Conservation (phyloP, 1,139 yeast species). For the Yamadazyma spencermartinsiae region DNA sequence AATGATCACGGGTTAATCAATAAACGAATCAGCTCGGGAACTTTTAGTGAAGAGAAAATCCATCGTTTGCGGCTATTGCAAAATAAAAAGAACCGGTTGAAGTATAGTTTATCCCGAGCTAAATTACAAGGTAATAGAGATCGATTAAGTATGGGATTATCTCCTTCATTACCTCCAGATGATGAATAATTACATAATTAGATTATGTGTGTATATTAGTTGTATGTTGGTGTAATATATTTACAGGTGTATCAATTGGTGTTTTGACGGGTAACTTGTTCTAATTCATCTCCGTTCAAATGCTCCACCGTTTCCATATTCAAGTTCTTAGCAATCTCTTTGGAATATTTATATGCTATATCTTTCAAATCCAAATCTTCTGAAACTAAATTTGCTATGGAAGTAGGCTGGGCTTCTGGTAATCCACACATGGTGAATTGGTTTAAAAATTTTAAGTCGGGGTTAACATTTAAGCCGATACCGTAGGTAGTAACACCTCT, state of each 20-base stretch:
- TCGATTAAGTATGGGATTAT: slow-evolving; percentile 17
- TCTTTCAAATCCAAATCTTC: slow-evolving; percentile 31
- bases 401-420: slow-evolving; percentile 51
- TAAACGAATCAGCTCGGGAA: neutral
- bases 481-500: slow-evolving; percentile 90
- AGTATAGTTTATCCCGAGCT: slow-evolving; percentile 30
- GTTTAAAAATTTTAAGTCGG: slow-evolving; percentile 73
- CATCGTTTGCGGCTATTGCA: slow-evolving; percentile 33
- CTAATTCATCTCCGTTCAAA: slow-evolving; percentile 30
- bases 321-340: slow-evolving; percentile 50
- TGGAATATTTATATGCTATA: slow-evolving; percentile 53
- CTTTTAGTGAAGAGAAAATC: slow-evolving; percentile 25
- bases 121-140: slow-evolving; percentile 22
- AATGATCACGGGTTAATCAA: slow-evolving; percentile 9
- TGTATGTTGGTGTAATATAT: slow-evolving; percentile 1
- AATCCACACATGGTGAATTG: slow-evolving; percentile 84
- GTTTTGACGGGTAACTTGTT: slow-evolving; percentile 4
- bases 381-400: slow-evolving; percentile 28
- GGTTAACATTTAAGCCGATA: slow-evolving; percentile 72
- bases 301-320: slow-evolving; percentile 50
- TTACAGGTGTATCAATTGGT: neutral
- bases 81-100: slow-evolving; percentile 40
- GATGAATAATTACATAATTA: neutral
- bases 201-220: slow-evolving; percentile 3
- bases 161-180: slow-evolving; percentile 18